These are phyloP conservation scores for Xenoacremonium recifei DNA, from an alignment of 2,329 filamentous ascomycete species.

Conservation along the genomic window DNA sequence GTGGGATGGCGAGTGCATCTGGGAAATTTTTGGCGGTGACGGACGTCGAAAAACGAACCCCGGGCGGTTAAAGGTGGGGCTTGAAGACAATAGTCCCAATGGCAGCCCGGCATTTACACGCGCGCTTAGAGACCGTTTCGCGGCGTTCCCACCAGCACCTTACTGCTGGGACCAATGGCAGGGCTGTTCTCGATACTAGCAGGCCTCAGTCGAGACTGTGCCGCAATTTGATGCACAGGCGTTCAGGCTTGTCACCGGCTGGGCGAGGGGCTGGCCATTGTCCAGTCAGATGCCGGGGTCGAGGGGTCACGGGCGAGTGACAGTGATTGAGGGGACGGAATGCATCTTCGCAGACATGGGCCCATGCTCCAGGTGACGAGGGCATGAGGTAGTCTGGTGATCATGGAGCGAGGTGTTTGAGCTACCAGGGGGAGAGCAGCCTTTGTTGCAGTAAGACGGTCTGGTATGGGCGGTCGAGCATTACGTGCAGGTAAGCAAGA, in stretches of 20 bases:
- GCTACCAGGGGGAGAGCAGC: no score
- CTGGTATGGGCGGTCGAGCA: no score
- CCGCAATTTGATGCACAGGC: neutral
- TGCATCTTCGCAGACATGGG: no score
- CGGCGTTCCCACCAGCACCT: constrained; percentile 3
- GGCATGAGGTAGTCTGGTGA: no score
- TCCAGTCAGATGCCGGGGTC: constrained; percentile 5
- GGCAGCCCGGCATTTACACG: constrained; percentile 18
- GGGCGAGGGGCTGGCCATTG: constrained; percentile 1
- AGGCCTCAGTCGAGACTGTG: no score
- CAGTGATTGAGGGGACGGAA: neutral
- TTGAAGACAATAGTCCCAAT: no score
- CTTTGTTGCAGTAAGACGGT: no score
- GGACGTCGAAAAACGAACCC: constrained; percentile 20
- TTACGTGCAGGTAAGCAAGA: no score
- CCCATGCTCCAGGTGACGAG: neutral
- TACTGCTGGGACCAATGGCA: no score
- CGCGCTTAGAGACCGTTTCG: constrained; percentile 25
- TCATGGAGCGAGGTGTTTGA: no score
- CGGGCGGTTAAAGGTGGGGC: constrained; percentile 10
- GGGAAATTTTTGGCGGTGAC: constrained; percentile 28
- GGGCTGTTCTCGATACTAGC: no score
- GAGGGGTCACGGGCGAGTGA: constrained; percentile 5
- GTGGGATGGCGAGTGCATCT: constrained; percentile 7
- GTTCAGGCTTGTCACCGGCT: neutral